These are phyloP conservation scores for Rubus parviflorus DNA, from an alignment of 306 rosid species.

Conservation along the genomic window DNA sequence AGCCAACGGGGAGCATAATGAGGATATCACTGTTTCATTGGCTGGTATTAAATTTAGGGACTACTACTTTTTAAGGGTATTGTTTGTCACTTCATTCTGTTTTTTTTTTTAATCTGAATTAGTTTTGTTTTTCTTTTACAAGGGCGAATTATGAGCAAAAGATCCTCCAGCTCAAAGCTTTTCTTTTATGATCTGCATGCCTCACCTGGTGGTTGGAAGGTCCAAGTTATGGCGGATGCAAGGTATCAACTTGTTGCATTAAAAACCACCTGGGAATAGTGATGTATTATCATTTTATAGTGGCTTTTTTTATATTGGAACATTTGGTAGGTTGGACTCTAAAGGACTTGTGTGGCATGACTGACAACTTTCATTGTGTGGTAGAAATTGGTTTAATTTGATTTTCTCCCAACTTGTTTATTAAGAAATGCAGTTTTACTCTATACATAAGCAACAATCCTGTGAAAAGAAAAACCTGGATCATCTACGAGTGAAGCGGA, in stretches of 20 bases:
- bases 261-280: neutral
- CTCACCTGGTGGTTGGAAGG: conserved; percentile 44
- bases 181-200: conserved; percentile 73
- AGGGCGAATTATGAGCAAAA: conserved; percentile 65
- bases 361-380: neutral
- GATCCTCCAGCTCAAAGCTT: conserved; percentile 68
- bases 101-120: neutral
- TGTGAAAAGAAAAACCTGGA: neutral
- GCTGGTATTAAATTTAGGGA: conserved; percentile 47
- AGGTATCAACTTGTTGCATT: conserved; percentile 43
- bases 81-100: neutral
- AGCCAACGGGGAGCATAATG: conserved; percentile 71
- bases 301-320: neutral
- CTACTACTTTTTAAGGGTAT: neutral
- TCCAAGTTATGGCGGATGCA: conserved; percentile 87
- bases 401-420: neutral
- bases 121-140: conserved; percentile 9
- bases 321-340: neutral
- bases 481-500: neutral
- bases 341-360: neutral
- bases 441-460: neutral
- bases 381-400: neutral
- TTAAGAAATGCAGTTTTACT: neutral
- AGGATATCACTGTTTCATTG: conserved; percentile 58
- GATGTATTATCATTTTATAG: neutral